Evolutionary conservation across 129 eudicot species (phyloP).

Genomic region (Helichrysum umbraculigerum): DNA sequence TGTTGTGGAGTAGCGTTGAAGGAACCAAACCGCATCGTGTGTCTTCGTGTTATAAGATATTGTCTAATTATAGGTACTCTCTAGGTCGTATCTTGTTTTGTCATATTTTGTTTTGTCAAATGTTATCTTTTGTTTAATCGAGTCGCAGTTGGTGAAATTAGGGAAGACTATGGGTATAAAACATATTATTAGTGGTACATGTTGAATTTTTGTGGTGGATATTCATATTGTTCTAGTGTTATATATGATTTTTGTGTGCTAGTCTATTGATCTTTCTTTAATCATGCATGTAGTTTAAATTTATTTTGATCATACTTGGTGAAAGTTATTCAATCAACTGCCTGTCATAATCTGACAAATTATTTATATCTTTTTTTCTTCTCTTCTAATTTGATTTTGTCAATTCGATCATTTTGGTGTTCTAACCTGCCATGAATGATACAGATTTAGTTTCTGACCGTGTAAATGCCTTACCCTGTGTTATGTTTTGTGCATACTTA

Average conservation of each 20-base stretch:
- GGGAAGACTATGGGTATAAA: slow-evolving; percentile 15
- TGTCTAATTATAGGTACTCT: slow-evolving; percentile 31
- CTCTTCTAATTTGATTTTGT: too few relatives aligned
- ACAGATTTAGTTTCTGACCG: too few relatives aligned
- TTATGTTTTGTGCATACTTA: too few relatives aligned
- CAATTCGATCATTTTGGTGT: too few relatives aligned
- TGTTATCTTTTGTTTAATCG: not conserved
- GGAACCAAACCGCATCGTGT: not conserved
- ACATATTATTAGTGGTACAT: slow-evolving; percentile 29
- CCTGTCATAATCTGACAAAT: too few relatives aligned
- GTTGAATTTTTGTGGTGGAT: slow-evolving; percentile 29
- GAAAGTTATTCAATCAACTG: too few relatives aligned
- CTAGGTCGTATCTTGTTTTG: slow-evolving; percentile 22
- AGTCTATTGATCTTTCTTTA: not conserved
- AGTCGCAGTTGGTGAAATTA: slow-evolving; percentile 25
- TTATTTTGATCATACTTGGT: slow-evolving; percentile 4
- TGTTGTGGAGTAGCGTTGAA: slow-evolving; percentile 37
- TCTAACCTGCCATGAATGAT: too few relatives aligned
- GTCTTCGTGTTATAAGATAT: slow-evolving; percentile 36
- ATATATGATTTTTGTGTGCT: slow-evolving; percentile 20
- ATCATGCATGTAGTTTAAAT: slow-evolving; percentile 3
- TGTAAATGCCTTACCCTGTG: too few relatives aligned
- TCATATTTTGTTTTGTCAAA: slow-evolving; percentile 15
- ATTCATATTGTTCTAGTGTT: slow-evolving; percentile 21
- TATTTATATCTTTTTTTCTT: too few relatives aligned